Conservation (phyloP, 78 protist genomes). For the Speleostelium caveatum region DNA sequence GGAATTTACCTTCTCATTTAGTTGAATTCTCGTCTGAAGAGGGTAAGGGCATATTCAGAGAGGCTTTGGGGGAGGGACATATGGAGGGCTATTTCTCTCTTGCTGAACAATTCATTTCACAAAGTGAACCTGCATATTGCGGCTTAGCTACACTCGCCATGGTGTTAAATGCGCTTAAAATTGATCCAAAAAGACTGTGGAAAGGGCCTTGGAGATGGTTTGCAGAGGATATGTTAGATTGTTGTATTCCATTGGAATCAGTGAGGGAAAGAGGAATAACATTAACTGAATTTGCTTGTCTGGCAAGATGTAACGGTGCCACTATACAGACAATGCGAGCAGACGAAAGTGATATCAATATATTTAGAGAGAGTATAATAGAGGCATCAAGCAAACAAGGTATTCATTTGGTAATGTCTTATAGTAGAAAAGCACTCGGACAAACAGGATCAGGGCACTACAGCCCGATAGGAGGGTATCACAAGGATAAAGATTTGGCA, state of each 20-base stretch:
- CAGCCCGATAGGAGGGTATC: constrained; percentile 90
- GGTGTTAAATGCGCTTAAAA: constrained; percentile 89
- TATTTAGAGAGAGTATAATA: constrained; percentile 34
- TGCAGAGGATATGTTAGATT: constrained; percentile 88
- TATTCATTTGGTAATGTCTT: constrained; percentile 66
- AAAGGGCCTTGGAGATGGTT: constrained; percentile 95
- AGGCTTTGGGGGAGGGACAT: constrained; percentile 75
- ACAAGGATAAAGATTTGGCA: constrained; percentile 74
- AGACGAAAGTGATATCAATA: constrained; percentile 32
- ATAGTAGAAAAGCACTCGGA: constrained; percentile 77
- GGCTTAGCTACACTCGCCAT: constrained; percentile 90
- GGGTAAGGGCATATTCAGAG: constrained; percentile 54
- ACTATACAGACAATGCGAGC: constrained; percentile 34
- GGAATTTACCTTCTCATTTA: constrained; percentile 72
- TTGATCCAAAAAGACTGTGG: constrained; percentile 90
- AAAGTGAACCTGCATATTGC: constrained; percentile 88
- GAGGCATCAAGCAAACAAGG: constrained; percentile 5
- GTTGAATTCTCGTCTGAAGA: constrained; percentile 77
- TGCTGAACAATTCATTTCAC: constrained; percentile 86
- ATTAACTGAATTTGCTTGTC: constrained; percentile 83
- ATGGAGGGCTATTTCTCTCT: constrained; percentile 84
- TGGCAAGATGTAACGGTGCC: constrained; percentile 89
- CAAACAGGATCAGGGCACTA: constrained; percentile 94
- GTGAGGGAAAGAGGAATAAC: constrained; percentile 76
- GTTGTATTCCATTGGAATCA: constrained; percentile 84